Evolutionary conservation across 2,329 filamentous ascomycete species (phyloP), one percentile per base, ranked within the genome.

Genomic region (Phialophora expanda): DNA sequence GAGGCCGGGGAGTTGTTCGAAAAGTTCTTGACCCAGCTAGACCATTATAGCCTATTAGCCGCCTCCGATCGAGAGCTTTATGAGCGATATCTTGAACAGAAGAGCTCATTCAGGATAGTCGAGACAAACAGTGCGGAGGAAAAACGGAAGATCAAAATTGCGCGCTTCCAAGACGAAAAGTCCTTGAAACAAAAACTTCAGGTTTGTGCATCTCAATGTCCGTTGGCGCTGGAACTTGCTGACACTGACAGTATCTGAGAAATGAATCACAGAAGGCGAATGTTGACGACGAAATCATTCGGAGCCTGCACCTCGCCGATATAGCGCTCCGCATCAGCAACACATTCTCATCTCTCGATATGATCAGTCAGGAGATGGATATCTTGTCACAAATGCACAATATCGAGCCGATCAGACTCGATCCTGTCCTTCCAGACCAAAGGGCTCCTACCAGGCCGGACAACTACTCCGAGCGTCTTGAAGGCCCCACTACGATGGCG

Each of bases 261-360:
- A 65, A 66, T 28, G 51, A 61, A 58, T 69, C 63, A 56, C 66
- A 62, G 64, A 71, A 69, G 32, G 28, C 64, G 38, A 67, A 67
- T 61, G 58, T 71, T 54, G 95, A 98, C 73, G 95, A 99, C 64
- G 91, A 93, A 72, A 84, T 89, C n/a, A 85, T 93, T 14, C 88
- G 95, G 56, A 85, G 91, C 68, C 82, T 96, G 32, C 88, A 96
- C 74, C 82, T 97, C 30, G 88, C 93, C 0, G 88, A 92, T 71
- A 81, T 97, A 51, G 82, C 86, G 20, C 88, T 93, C 69, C 87
- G 85, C 73, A 86, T 89, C 2, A 92, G 97, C 77, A 87, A 90
- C 75, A 84, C 93, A 4, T 96, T 98, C 73, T 90, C 95, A 75
- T 86, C 89, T 0, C 85, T 99, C n/a, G 95, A 98, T 77, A 87